A percentile compares a stretch with the other conserved stretches of the same genome.
Conservation (phyloP, 2,329 filamentous ascomycete species). For the Pseudogymnoascus sp. region DNA sequence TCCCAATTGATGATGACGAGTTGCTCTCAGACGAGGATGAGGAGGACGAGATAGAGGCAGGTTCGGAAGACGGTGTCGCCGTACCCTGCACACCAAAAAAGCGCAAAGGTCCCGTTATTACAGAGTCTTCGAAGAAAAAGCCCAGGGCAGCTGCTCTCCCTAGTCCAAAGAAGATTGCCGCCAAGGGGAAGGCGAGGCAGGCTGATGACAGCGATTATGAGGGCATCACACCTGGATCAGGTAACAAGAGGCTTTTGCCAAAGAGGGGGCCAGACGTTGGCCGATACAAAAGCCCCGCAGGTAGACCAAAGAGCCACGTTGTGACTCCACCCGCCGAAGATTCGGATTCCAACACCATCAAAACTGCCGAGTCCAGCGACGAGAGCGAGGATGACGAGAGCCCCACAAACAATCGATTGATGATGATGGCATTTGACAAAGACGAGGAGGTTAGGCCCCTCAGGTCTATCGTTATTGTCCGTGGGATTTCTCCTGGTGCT, state of each 20-base stretch:
- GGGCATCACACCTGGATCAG: neutral
- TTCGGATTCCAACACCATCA: neutral
- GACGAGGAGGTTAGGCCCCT: neutral
- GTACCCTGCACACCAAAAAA: neutral
- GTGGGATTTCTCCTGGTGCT: neutral
- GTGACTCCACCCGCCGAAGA: neutral
- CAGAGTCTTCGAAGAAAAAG: neutral
- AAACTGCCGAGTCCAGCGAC: neutral
- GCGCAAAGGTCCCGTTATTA: neutral
- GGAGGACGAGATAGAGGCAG: neutral
- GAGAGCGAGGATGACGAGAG: neutral
- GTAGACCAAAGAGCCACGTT: neutral
- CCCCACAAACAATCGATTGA: neutral
- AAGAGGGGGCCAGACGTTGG: neutral
- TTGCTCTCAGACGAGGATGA: neutral
- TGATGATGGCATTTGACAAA: constrained; percentile 6
- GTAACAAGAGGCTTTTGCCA: neutral
- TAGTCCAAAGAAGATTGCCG: neutral
- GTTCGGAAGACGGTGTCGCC: neutral
- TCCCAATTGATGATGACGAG: neutral
- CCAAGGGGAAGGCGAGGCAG: neutral
- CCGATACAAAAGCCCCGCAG: neutral
- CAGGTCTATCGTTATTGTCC: neutral
- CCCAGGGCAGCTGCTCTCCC: neutral
- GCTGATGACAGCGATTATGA: neutral